Evolutionary conservation across 345 rosid species (phyloP).

Genomic region (Populus pruinosa): DNA sequence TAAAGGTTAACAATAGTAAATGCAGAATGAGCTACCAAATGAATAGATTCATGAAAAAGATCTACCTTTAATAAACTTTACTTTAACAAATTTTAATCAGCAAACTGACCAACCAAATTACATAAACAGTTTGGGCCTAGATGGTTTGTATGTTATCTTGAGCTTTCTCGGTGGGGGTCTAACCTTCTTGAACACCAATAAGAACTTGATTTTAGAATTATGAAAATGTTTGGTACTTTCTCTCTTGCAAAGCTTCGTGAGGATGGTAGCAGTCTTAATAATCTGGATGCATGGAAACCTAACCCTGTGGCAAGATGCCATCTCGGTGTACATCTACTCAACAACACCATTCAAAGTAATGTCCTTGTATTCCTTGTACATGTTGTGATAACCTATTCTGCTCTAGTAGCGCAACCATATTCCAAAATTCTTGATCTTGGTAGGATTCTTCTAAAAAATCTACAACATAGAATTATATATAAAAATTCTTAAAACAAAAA

Average conservation of each 20-base stretch:
- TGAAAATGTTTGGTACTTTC: constrained; percentile 61
- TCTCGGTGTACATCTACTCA: constrained; percentile 64
- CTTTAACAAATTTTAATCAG: background rate
- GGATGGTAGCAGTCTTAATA: constrained; percentile 62
- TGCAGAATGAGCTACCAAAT: background rate
- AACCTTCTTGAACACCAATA: constrained; percentile 56
- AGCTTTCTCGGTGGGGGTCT: constrained; percentile 60
- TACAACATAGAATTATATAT: constrained; percentile 3
- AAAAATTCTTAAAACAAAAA: background rate
- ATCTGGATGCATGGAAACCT: constrained; percentile 65
- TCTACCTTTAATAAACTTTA: background rate
- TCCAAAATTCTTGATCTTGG: constrained; percentile 55
- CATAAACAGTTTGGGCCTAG: constrained; percentile 65
- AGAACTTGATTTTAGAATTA: constrained; percentile 60
- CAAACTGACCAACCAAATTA: constrained; percentile 11
- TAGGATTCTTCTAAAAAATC: constrained; percentile 64
- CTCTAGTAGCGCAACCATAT: constrained; percentile 61
- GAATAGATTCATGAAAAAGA: background rate
- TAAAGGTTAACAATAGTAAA: background rate
- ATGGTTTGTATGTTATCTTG: constrained; percentile 64
- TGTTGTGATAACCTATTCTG: constrained; percentile 60
- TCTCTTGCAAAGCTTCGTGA: constrained; percentile 61
- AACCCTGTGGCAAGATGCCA: constrained; percentile 69
- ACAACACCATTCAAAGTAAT: constrained; percentile 56
- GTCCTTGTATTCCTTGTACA: constrained; percentile 66